phyloP scores from a whole-genome alignment of 2,329 filamentous ascomycete genomes.

The Ceratocystis lukuohia region DNA sequence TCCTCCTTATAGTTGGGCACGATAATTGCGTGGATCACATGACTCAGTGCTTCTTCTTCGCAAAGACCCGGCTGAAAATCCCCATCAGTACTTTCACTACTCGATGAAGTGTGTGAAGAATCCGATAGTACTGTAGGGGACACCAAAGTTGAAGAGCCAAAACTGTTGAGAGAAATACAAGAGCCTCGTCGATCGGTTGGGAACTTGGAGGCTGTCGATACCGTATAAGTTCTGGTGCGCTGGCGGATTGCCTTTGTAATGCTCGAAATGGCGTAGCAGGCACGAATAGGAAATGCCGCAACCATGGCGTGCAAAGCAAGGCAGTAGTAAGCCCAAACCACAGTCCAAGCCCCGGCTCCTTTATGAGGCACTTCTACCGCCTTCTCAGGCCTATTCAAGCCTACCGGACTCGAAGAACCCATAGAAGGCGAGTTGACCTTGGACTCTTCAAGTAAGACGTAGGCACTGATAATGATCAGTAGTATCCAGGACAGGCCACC shows the following conservation, averaged over 20 bases:
- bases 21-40: conserved; percentile 50
- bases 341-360: conserved; percentile 38
- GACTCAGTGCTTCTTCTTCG: conserved; percentile 30
- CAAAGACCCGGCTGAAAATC: conserved; percentile 27
- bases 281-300: conserved; percentile 48
- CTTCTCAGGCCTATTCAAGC: too few species aligned
- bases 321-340: conserved; percentile 50
- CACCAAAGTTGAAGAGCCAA: conserved; percentile 20
- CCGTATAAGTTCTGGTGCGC: conserved; percentile 27
- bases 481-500: conserved; percentile 43
- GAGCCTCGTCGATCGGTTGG: conserved; percentile 38
- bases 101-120: conserved; percentile 30
- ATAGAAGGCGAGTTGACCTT: conserved; percentile 25
- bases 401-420: conserved; percentile 24
- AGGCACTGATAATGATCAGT: conserved; percentile 38
- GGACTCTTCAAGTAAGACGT: conserved; percentile 40
- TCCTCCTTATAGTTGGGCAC: conserved; percentile 66
- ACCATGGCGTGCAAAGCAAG: conserved; percentile 52
- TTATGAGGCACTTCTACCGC: conserved; percentile 20
- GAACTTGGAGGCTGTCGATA: conserved; percentile 36
- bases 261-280: conserved; percentile 47
- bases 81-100: conserved; percentile 38
- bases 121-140: conserved; percentile 5
- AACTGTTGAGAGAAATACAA: conserved; percentile 42
- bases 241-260: conserved; percentile 40